Conservation (phyloP, 768 basidiomycete species). For the Psilocybe cubensis region DNA sequence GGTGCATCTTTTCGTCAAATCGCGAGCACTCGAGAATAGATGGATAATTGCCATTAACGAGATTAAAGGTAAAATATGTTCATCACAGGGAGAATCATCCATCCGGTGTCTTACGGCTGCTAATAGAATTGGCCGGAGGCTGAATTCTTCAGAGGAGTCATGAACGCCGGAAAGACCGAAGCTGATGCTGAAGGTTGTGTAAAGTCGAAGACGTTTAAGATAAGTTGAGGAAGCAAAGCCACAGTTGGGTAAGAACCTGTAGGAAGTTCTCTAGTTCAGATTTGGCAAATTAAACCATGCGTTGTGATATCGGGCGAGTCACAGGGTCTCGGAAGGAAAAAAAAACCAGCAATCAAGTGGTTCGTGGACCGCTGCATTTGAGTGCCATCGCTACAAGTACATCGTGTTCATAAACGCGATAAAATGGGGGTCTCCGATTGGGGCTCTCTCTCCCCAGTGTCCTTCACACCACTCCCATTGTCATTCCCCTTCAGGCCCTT, state of each 20-base stretch:
- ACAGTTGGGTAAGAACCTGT: background rate
- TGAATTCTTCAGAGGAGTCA: constrained; percentile 15
- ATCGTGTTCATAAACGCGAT: constrained; percentile 22
- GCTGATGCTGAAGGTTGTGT: constrained; percentile 5
- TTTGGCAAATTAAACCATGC: constrained; percentile 10
- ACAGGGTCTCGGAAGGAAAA: constrained; percentile 9
- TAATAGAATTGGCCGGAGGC: constrained; percentile 20
- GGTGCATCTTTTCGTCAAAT: background rate
- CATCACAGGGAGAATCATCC: constrained; percentile 12
- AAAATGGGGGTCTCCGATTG: constrained; percentile 15
- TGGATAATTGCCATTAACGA: constrained; percentile 6
- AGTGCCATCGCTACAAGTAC: constrained; percentile 12
- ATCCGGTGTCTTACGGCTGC: constrained; percentile 19
- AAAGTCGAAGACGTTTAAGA: background rate
- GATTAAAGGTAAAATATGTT: constrained; percentile 16
- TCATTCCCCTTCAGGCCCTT: constrained; percentile 13
- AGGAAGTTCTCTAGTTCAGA: constrained; percentile 6
- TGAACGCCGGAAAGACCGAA: constrained; percentile 20
- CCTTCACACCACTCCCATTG: constrained; percentile 2
- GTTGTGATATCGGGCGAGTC: constrained; percentile 5
- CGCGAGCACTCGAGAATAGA: no score
- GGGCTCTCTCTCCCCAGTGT: constrained; percentile 13
- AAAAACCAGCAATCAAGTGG: background rate
- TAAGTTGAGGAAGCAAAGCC: background rate
- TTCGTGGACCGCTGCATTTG: constrained; percentile 3